These are phyloP conservation scores for Xylaria hypoxylon DNA, from an alignment of 2,329 filamentous ascomycete genomes.

Conservation along the genomic window DNA sequence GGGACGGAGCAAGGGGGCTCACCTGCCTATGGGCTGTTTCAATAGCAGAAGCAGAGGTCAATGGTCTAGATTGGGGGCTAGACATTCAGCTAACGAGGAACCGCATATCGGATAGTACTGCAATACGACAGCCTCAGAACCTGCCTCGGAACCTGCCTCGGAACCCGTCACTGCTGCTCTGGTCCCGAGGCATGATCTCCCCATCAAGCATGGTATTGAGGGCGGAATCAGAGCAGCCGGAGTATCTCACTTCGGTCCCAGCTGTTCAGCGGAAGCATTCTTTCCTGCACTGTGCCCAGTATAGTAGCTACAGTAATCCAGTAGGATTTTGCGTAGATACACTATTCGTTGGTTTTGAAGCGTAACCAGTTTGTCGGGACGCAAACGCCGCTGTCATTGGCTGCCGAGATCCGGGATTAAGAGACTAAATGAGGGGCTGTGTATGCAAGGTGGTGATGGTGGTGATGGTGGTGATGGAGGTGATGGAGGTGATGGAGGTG, in stretches of 20 bases:
- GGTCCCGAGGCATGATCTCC: neutral
- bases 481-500: too few relatives aligned
- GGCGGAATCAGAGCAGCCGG: neutral
- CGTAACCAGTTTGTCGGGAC: constrained; percentile 44
- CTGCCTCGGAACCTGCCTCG: too few relatives aligned
- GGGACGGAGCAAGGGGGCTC: constrained; percentile 48
- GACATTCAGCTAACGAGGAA: constrained; percentile 33
- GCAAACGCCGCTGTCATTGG: constrained; percentile 37
- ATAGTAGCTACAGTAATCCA: too few relatives aligned
- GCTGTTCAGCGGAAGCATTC: constrained; percentile 1
- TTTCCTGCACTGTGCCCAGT: constrained; percentile 43
- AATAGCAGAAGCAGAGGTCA: constrained; percentile 42
- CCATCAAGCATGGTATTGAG: neutral
- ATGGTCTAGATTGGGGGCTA: constrained; percentile 35
- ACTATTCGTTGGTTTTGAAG: constrained; percentile 39
- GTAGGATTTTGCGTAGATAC: constrained; percentile 36
- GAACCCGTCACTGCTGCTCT: constrained; percentile 19
- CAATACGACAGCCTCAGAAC: constrained; percentile 34
- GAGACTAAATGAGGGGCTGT: constrained; percentile 41
- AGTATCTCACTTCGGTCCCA: neutral
- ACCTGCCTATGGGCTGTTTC: constrained; percentile 44
- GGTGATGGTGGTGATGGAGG: too few relatives aligned
- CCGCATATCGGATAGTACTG: constrained; percentile 31
- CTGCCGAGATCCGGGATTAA: constrained; percentile 23
- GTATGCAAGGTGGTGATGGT: constrained; percentile 43